Evolutionary conservation across 495 filamentous ascomycete genomes (phyloP).

Genomic region (Lentithecium fluviatile): DNA sequence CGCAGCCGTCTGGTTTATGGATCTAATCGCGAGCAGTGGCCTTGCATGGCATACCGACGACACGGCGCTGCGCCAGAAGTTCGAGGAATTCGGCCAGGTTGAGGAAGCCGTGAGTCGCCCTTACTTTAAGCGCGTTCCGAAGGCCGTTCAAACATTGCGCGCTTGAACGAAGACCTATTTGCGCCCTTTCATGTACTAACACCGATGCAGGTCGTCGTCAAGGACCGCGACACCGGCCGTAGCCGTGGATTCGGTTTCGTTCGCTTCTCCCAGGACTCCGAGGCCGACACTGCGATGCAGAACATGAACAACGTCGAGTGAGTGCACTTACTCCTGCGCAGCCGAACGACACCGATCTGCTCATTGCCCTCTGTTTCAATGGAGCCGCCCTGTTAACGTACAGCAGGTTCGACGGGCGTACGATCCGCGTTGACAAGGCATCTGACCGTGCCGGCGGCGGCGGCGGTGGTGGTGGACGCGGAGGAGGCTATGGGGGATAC

Average conservation of each 20-base stretch:
- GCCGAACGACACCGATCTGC: no score
- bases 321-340: constrained; percentile 40
- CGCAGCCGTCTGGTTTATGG: not conserved
- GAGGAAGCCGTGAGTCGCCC: constrained; percentile 79
- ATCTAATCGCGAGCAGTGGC: constrained; percentile 59
- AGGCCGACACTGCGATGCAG: constrained; percentile 77
- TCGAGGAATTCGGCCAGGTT: constrained; percentile 81
- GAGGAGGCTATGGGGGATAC: constrained; percentile 47
- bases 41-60: constrained; percentile 98
- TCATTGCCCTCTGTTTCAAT: not conserved
- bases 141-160: no score
- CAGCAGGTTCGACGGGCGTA: constrained; percentile 87
- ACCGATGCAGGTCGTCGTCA: constrained; percentile 78
- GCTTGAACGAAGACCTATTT: no score
- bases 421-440: constrained; percentile 94
- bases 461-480: constrained; percentile 48
- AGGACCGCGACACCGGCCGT: constrained; percentile 92
- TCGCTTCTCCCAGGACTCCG: constrained; percentile 74
- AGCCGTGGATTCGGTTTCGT: constrained; percentile 98
- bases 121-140: no score
- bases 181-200: constrained; percentile 3
- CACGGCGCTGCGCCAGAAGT: constrained; percentile 73
- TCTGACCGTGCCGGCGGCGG: constrained; percentile 70
- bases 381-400: constrained; percentile 5
- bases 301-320: constrained; percentile 95